Evolutionary conservation across 345 rosid genomes (phyloP).

Genomic region (Cochlearia excelsa): DNA sequence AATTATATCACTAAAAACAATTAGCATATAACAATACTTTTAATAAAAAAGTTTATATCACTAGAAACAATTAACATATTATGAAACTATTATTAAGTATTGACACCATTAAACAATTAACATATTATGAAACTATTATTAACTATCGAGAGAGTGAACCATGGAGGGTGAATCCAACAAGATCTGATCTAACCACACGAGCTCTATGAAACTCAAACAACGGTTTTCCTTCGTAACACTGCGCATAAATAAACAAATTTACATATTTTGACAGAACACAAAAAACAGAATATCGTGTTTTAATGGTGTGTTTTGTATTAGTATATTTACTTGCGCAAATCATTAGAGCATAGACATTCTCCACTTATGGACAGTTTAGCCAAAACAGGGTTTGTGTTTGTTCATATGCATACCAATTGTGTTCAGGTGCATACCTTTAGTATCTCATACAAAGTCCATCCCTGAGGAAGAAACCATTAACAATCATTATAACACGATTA

Average conservation of each 20-base stretch:
- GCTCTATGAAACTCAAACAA: conserved; percentile 64
- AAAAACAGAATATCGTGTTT: background rate
- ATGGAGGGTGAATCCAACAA: conserved; percentile 90
- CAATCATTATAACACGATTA: no score
- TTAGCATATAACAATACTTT: no score
- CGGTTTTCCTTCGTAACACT: conserved; percentile 90
- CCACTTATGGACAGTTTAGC: conserved; percentile 98
- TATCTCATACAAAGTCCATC: conserved; percentile 92
- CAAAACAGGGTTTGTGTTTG: conserved; percentile 77
- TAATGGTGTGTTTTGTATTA: no score
- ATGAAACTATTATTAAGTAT: no score
- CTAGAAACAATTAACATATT: no score
- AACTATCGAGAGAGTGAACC: conserved; percentile 70
- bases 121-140: no score
- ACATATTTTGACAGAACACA: background rate
- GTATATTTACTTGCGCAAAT: conserved; percentile 55
- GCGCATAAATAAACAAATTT: conserved; percentile 27
- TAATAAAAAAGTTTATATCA: no score
- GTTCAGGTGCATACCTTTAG: conserved; percentile 75
- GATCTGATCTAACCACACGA: conserved; percentile 79
- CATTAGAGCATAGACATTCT: conserved; percentile 67
- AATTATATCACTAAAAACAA: no score
- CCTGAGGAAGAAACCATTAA: conserved; percentile 37
- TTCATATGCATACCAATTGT: conserved; percentile 93
- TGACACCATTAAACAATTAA: no score